These are phyloP conservation scores for Dactylellina sp. DNA, from an alignment of 2,329 filamentous ascomycete species.

Conservation along the genomic window DNA sequence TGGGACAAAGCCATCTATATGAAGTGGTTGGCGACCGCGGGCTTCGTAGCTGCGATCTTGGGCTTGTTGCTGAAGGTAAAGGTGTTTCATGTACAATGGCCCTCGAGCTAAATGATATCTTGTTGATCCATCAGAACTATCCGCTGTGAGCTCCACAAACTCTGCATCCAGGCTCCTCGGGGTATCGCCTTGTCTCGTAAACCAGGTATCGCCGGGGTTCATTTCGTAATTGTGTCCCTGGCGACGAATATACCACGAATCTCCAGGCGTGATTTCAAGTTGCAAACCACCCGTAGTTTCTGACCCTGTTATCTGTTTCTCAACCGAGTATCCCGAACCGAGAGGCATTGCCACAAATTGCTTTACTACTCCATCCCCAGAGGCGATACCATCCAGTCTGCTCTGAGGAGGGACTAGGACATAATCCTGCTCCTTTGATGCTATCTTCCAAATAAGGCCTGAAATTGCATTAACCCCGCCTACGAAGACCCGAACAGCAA, in stretches of 20 bases:
- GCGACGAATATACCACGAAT: too few species aligned
- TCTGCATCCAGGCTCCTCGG: too few species aligned
- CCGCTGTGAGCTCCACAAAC: too few species aligned
- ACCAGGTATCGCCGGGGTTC: too few species aligned
- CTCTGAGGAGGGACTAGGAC: constrained; percentile 63
- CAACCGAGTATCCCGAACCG: constrained; percentile 65
- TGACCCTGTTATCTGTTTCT: constrained; percentile 66
- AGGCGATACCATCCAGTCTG: constrained; percentile 65
- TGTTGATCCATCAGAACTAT: too few species aligned
- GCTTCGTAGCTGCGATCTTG: neutral
- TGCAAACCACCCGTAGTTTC: constrained; percentile 66
- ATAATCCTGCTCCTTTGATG: constrained; percentile 64
- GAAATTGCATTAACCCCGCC: constrained; percentile 63
- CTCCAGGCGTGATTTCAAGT: constrained; percentile 64
- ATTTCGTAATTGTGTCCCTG: too few species aligned
- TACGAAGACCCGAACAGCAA: constrained; percentile 63
- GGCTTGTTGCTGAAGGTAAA: constrained; percentile 5
- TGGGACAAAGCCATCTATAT: constrained; percentile 1
- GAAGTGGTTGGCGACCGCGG: neutral
- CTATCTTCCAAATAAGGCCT: constrained; percentile 21
- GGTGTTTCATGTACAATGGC: constrained; percentile 12
- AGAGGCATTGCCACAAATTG: constrained; percentile 68
- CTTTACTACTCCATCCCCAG: constrained; percentile 63
- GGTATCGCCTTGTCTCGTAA: too few species aligned
- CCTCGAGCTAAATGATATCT: neutral